Base-by-base conservation (phyloP, 768 basidiomycete species). In the Amanita pallidorosea region DNA sequence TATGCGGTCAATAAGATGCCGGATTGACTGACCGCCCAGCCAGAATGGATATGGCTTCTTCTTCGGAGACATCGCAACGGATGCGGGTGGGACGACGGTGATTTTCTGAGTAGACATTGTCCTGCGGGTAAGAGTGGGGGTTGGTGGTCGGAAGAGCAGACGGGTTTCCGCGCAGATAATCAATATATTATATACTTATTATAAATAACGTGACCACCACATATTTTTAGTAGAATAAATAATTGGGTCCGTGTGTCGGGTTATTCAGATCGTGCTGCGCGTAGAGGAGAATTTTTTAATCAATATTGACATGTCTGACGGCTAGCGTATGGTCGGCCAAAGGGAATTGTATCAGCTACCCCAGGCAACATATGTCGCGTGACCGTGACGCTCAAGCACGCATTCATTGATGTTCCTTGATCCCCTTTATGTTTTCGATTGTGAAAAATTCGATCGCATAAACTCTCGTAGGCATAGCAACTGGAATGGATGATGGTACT, bases 31-130 rank as follows among this genome's bases (percentile, higher is more conserved):
- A 77, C 88, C 88, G 62, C 88, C 88, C 7, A 91, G 74, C 77
- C 85, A 91, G 70, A 89, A 88, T 9, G 88, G 88, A 65, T 91
- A 86, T 13, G 86, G 86, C 65, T 80, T 65, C 70, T 87, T 88
- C 68, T 72, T 72, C 34, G 59, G 56, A 9, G 65, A 54, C 23
- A 64, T 44, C n/a, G 56, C 34, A 18, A 36, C 27, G 18, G 33
- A 15, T 12, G 35, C 45, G 8, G 44, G 51, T 8, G 51, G 51
- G 12, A 41, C 53, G 18, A 53, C 38, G 36, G 56, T 48, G 27
- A 46, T 33, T 36, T 50, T 49, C 23, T 54, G 33, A 2, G 45
- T 29, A 6, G 57, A 53, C 34, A 54, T 53, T 22, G 45, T 34
- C n/a, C 15, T 9, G 29, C 17, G 8, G 34, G 17, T 9, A 20